Evolutionary conservation across 2,329 filamentous ascomycete genomes (phyloP), one percentile per base, ranked within the genome.

Genomic region (Myotisia sp.): DNA sequence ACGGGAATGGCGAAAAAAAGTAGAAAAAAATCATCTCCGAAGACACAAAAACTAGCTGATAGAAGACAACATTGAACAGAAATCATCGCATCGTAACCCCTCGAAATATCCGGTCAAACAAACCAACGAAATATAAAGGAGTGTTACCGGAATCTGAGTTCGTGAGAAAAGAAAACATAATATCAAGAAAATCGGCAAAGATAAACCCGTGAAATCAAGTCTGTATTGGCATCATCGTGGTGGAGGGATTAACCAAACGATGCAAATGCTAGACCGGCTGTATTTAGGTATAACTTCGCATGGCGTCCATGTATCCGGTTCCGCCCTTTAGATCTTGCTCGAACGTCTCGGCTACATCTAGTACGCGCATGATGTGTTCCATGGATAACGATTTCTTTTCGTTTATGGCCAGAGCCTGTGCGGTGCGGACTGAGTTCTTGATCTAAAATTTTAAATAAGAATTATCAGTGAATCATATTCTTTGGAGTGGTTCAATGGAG

Each of bases 401-500:
- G 43, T 82, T 79, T 28, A 87, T 69, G 1, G 85, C 83, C 10
- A 93, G 66, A 0, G 80, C 79, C 55, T 92, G 83, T 2, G 82
- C 82, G 0, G 81, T 86, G 37, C 79, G 73, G 31, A 92, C 76
- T 7, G 79, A 77, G 52, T 92, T 92, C 64, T 92, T 92, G 65
- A 92, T 92, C 70, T 86, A 65, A n/a, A n/a, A n/a, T n/a, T n/a
- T n/a, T 24, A 29, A 29, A n/a, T 14, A 10, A 26, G 14, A 17
- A 28, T 37, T 37, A 40, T 18, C 20, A 20, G 17, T 8, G 19
- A 19, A 9, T 19, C 29, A 17, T 19, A 19, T 8, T 21, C 4
- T 22, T 16, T 34, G 2, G 31, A 31, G 24, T 16, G 8, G 21
- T 28, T 13, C 13, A n/a, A 12, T 23, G 29, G 14, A 24, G 9